phyloP scores from a whole-genome alignment of 345 rosid species.

The Jatropha curcas region DNA sequence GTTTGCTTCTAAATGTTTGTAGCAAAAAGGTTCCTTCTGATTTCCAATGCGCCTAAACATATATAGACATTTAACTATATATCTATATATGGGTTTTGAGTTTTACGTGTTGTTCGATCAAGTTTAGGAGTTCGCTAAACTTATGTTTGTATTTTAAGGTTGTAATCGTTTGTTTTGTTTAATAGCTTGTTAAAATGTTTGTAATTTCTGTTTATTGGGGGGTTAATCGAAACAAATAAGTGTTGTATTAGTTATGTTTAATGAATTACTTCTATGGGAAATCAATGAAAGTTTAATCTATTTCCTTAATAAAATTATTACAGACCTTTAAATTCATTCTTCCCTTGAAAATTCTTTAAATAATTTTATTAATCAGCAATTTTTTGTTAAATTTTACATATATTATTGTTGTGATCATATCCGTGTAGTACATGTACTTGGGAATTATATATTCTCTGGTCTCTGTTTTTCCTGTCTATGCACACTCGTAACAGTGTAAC shows the following conservation, averaged over 20 bases:
- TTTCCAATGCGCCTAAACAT: constrained; percentile 38
- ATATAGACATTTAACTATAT: background rate
- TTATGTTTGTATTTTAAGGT: background rate
- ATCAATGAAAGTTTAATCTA: background rate
- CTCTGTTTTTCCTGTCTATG: too few relatives aligned
- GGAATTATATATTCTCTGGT: too few relatives aligned
- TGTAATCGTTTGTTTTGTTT: background rate
- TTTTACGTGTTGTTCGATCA: background rate
- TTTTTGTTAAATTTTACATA: too few relatives aligned
- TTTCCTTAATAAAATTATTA: too few relatives aligned
- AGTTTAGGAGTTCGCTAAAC: background rate
- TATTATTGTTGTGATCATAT: too few relatives aligned
- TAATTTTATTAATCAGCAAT: too few relatives aligned
- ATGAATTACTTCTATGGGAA: background rate
- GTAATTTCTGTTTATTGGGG: background rate
- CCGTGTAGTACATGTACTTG: too few relatives aligned
- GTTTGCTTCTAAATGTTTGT: constrained; percentile 56
- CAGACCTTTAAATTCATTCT: too few relatives aligned
- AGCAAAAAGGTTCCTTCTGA: constrained; percentile 40
- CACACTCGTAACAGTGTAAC: too few relatives aligned
- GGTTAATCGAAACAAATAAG: background rate
- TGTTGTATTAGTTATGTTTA: background rate
- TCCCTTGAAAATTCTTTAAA: background rate
- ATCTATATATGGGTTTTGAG: too few relatives aligned
- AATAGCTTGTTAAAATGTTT: background rate